Evolutionary conservation across 257 asterid genomes (phyloP), one percentile per base, ranked within the genome.

Genomic region (Plectranthus barbatus): DNA sequence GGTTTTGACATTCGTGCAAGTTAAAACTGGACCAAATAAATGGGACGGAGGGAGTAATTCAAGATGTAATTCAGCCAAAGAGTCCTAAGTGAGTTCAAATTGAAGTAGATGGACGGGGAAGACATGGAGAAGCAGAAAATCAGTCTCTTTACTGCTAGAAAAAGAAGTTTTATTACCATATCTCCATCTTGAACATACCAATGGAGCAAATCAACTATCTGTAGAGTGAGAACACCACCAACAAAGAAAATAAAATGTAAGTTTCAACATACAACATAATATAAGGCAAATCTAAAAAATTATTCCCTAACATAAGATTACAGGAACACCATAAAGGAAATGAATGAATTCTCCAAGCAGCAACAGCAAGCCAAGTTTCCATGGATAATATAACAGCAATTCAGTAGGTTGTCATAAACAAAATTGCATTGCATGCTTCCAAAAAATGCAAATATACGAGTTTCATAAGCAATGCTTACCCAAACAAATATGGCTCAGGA

Each of bases 181-280:
- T 93, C 97, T 60, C 84, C 92, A 42, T 93, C 95, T 81, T 75
- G 72, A 65, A 81, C 60, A 74, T 93, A 93, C 81, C 84, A 87
- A 41, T 78, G 94, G 62, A 93, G 94, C 77, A 79, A 71, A 75
- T 90, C 88, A 54, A 75, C 92, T 61, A 90, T 81, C 99, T 93
- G 96, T 82, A 79, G 9, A 60, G 45, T 2, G 68, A 36, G 36
- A 50, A 74, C 61, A 61, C 42, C 62, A 52, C 59, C 63, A 74
- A 58, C n/a, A 68, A 14, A 56, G 66, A 55, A 29, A 31, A 21
- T 5, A 24, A 57, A 15, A 51, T 19, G 51, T 49, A 21, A 56
- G 62, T 39, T 46, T 55, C 68, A 42, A 3, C 18, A 5, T 40
- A 33, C 33, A 42, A 24, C 31, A 49, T 10, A 73, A 37, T 20